Base-by-base conservation (phyloP, 306 rosid genomes). In the Acacia confusa region DNA sequence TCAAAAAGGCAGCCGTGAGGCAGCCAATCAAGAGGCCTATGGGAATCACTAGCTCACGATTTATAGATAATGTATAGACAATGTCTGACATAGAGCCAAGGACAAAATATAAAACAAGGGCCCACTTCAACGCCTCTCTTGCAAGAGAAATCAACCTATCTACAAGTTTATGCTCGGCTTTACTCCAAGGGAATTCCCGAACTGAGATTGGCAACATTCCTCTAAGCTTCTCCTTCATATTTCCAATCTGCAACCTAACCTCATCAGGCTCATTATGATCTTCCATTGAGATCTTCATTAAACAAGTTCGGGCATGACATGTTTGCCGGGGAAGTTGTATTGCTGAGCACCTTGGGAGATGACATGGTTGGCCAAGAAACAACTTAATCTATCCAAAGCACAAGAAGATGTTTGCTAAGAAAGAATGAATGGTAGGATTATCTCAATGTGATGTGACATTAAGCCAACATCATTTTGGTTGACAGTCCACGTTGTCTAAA, bases 161-260 rank as follows among this genome's bases (percentile, higher is more conserved):
- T 24, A 84, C 47, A 75, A 87, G 75, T 57, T 77, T 66, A 67
- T 65, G 75, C 82, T 84, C 80, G 32, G 86, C 90, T 53, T 81
- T 82, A 76, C 53, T 75, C 90, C 90, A 87, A 75, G 84, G 88
- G 82, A 87, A 87, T 78, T 84, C 82, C 48, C 84, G 85, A 74
- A 87, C 80, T 8, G 80, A 10, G 22, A 43, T 55, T 78, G 90
- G 90, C 58, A 87, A 14, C 57, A 70, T 80, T 64, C 75, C 86
- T 76, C 9, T 78, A 11, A 87, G 72, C 65, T 84, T 87, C 80
- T 75, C 84, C 75, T 71, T 75, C 72, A 82, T 10, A 53, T 75
- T 57, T 61, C 72, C 82, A 8, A 87, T 75, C 72, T 64, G 84
- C 80, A 64, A 57, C 79, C 84, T 71, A 44, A 84, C 82, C 36